Evolutionary conservation across 805 yeast species (phyloP).

Genomic region (Cyberlindnera subsufficiens): DNA sequence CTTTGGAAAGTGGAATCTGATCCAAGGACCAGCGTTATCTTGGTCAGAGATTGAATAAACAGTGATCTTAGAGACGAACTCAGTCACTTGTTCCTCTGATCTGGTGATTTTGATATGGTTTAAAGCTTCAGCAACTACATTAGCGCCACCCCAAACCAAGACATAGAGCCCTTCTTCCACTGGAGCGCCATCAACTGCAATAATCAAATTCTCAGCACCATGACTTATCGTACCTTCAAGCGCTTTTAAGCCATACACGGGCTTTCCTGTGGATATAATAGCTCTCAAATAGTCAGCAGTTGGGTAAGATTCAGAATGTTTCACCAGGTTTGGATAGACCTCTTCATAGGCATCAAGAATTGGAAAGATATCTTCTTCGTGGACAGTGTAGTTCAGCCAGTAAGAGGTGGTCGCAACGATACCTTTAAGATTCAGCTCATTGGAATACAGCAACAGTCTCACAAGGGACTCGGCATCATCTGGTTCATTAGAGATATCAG

Average conservation of each 20-base stretch:
- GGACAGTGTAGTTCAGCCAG: slow-evolving; percentile 26
- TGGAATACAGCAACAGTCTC: slow-evolving; percentile 25
- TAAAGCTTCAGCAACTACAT: slow-evolving; percentile 27
- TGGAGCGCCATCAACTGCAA: slow-evolving; percentile 18
- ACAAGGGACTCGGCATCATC: slow-evolving; percentile 28
- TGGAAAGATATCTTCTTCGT: slow-evolving; percentile 27
- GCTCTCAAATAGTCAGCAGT: slow-evolving; percentile 22
- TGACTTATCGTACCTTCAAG: slow-evolving; percentile 14
- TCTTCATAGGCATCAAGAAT: slow-evolving; percentile 26
- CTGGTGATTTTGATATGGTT: slow-evolving; percentile 18
- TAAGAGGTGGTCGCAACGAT: slow-evolving; percentile 29
- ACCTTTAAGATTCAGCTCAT: slow-evolving; percentile 25
- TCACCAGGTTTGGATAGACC: slow-evolving; percentile 21
- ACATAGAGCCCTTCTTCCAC: slow-evolving; percentile 18
- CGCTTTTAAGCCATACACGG: slow-evolving; percentile 23
- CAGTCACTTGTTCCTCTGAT: slow-evolving; percentile 8
- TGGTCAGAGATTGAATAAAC: slow-evolving; percentile 29
- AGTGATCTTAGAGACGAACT: slow-evolving; percentile 16
- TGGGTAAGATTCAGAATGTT: slow-evolving; percentile 26
- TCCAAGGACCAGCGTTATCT: slow-evolving; percentile 29
- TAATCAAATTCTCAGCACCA: slow-evolving; percentile 23
- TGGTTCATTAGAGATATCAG: slow-evolving; percentile 28
- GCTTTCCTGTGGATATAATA: slow-evolving; percentile 20
- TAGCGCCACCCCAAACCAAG: slow-evolving; percentile 28
- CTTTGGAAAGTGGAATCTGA: slow-evolving; percentile 23